A percentile compares a stretch with the other conserved stretches of the same genome.
Conservation (phyloP, 306 rosid species). For the Rosa chinensis region DNA sequence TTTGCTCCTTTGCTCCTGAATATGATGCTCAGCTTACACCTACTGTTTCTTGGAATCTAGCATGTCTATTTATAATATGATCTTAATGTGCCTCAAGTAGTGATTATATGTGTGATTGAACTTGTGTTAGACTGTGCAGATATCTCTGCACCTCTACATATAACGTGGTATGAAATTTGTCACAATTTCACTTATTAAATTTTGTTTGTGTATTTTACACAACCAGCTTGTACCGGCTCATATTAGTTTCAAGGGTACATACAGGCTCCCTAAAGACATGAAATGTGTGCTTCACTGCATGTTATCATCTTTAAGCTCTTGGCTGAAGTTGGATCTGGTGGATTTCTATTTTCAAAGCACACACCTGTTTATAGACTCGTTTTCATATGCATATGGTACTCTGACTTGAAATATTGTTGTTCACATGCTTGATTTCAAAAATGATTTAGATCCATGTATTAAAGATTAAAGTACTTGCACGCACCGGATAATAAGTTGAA, state of each 20-base stretch:
- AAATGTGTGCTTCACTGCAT: neutral
- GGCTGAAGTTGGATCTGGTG: neutral
- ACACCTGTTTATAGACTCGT: neutral
- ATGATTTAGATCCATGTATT: neutral
- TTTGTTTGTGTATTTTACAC: neutral
- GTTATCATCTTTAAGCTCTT: neutral
- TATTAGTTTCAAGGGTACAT: neutral
- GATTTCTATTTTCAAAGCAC: neutral
- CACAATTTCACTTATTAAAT: neutral
- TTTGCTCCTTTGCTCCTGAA: constrained; percentile 15
- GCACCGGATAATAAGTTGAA: neutral
- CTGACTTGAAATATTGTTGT: neutral
- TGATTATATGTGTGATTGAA: neutral
- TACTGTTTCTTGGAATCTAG: neutral
- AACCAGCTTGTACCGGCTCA: neutral
- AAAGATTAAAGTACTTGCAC: neutral
- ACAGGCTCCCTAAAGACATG: neutral
- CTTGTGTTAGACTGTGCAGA: neutral
- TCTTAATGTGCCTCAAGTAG: neutral
- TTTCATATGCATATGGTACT: neutral
- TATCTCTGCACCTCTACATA: neutral
- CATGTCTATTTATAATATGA: neutral
- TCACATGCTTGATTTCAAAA: neutral
- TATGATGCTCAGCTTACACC: neutral
- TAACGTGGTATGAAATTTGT: neutral